Evolutionary conservation across 2,329 filamentous ascomycete species (phyloP).

Genomic region (Botrytis byssoidea): DNA sequence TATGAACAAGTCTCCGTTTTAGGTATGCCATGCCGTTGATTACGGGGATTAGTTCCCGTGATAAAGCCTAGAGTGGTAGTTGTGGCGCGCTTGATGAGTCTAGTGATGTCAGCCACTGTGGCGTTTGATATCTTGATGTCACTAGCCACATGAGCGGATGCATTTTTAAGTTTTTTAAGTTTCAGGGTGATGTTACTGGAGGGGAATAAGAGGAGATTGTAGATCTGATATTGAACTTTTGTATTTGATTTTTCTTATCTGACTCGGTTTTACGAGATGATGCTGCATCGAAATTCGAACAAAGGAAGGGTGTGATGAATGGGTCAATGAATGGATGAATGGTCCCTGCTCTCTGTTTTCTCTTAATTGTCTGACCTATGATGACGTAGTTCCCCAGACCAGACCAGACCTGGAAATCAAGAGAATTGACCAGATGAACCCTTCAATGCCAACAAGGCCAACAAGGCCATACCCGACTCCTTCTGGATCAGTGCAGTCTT

Average conservation of each 20-base stretch:
- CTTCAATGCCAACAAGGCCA: background rate
- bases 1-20: slow-evolving; percentile 1
- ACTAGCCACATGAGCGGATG: slow-evolving; percentile 4
- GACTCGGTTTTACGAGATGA: background rate
- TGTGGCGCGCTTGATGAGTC: background rate
- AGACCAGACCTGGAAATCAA: background rate
- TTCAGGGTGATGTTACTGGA: background rate
- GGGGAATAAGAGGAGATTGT: background rate
- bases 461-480: background rate
- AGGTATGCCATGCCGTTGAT: background rate
- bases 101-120: slow-evolving; percentile 10
- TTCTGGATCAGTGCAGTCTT: background rate
- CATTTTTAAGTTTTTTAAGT: background rate
- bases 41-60: slow-evolving; percentile 2
- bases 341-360: background rate
- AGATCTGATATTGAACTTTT: background rate
- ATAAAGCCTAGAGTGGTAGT: background rate
- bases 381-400: slow-evolving; percentile 2
- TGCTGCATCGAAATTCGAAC: background rate
- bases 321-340: background rate
- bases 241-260: background rate
- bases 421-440: background rate
- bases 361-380: background rate
- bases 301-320: background rate
- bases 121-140: background rate